Percentiles rank a stretch among this genome's conserved stretches.
Conservation (phyloP, 129 eudicot species). For the Chrysanthemum seticuspe region DNA sequence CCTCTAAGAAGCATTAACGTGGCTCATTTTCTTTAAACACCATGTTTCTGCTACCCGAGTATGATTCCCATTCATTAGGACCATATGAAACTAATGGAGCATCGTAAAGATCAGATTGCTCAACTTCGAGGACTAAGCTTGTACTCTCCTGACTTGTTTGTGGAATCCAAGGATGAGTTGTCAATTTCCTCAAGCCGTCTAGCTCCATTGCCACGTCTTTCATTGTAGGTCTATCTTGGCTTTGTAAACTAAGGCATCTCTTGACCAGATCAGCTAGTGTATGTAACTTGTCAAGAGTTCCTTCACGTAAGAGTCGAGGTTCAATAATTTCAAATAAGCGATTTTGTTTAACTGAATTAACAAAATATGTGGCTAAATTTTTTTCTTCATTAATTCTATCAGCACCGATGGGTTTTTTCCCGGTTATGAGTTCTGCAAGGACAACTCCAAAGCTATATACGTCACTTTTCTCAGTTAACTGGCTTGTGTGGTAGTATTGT, state of each 20-base stretch:
- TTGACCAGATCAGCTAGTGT: background rate
- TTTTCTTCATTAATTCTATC: background rate
- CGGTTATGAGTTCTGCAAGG: constrained; percentile 13
- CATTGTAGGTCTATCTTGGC: background rate
- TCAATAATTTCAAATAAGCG: constrained; percentile 1
- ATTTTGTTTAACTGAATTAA: background rate
- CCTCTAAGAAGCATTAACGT: background rate
- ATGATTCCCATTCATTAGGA: constrained; percentile 2
- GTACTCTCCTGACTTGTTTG: background rate
- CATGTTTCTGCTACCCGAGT: constrained; percentile 1
- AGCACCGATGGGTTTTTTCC: background rate
- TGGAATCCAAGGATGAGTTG: no score
- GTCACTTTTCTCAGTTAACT: constrained; percentile 2
- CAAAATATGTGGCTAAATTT: constrained; percentile 4
- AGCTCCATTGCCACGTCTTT: no score
- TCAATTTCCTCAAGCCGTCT: no score
- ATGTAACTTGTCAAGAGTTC: background rate
- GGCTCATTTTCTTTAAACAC: background rate
- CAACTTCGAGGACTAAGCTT: constrained; percentile 9
- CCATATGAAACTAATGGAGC: background rate
- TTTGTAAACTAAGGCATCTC: background rate
- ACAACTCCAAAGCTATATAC: constrained; percentile 12
- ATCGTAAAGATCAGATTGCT: constrained; percentile 15
- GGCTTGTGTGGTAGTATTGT: background rate
- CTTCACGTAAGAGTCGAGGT: constrained; percentile 6